phyloP scores from a whole-genome alignment of 2,329 filamentous ascomycete species.

The Dichotomopilus funicola region DNA sequence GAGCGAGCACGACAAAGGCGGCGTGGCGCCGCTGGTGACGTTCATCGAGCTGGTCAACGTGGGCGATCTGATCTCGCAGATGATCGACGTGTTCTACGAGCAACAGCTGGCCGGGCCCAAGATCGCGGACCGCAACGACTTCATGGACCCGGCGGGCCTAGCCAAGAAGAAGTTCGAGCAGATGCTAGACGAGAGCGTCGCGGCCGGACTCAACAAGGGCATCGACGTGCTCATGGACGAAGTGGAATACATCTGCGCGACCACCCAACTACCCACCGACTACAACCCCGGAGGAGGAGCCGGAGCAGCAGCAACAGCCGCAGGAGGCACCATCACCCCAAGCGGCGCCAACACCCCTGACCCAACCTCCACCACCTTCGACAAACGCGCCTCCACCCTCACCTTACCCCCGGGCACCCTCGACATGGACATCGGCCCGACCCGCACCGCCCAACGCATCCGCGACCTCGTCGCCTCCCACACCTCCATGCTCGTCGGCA shows the following conservation, averaged over 20 bases:
- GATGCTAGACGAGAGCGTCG: constrained; percentile 95
- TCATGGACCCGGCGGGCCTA: constrained; percentile 81
- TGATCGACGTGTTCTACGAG: constrained; percentile 98
- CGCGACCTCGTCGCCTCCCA: constrained; percentile 82
- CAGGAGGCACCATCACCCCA: background rate
- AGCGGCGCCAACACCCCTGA: background rate
- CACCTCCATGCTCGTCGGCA: constrained; percentile 86
- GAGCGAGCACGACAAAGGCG: constrained; percentile 60
- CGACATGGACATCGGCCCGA: constrained; percentile 60
- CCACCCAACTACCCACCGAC: constrained; percentile 77
- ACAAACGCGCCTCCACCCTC: constrained; percentile 9
- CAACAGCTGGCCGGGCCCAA: constrained; percentile 81
- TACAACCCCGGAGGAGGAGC: constrained; percentile 62
- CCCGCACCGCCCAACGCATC: constrained; percentile 69
- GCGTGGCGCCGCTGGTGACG: constrained; percentile 85
- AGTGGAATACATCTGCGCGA: constrained; percentile 90
- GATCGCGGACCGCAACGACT: constrained; percentile 88
- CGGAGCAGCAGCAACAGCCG: background rate
- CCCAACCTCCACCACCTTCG: constrained; percentile 1
- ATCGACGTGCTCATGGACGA: constrained; percentile 98
- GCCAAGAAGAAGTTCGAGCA: constrained; percentile 99
- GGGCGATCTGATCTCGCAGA: constrained; percentile 94
- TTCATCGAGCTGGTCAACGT: constrained; percentile 98
- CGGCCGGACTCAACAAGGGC: constrained; percentile 90
- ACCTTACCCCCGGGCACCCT: constrained; percentile 8